phyloP scores from a whole-genome alignment of 106 monocot genomes.

The Alisma plantagoaquatica region DNA sequence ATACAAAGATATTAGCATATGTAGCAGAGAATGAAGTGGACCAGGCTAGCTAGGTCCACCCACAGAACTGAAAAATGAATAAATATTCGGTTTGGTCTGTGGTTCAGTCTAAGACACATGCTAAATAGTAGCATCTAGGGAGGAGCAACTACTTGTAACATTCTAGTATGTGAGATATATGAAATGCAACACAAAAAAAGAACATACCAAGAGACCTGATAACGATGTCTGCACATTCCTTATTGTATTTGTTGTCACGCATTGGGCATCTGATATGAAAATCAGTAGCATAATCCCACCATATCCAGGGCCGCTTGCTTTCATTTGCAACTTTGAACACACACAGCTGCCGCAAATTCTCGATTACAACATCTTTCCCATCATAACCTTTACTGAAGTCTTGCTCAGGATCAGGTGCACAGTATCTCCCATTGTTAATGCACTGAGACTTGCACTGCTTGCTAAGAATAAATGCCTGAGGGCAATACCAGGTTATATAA shows the following conservation, averaged over 20 bases:
- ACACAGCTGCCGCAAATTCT: conserved; percentile 91
- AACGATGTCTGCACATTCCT: conserved; percentile 82
- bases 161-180: background rate
- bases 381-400: conserved; percentile 94
- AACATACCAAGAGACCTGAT: conserved; percentile 81
- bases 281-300: conserved; percentile 99
- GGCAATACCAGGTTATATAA: conserved; percentile 99
- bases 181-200: background rate
- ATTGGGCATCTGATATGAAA: conserved; percentile 96
- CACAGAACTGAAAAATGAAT: too few relatives aligned
- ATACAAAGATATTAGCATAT: too few relatives aligned
- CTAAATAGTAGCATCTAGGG: too few relatives aligned
- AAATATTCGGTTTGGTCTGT: too few relatives aligned
- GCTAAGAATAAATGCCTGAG: conserved; percentile 70
- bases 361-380: conserved; percentile 92
- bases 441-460: conserved; percentile 98
- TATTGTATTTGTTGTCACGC: conserved; percentile 92
- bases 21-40: too few relatives aligned
- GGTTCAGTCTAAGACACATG: too few relatives aligned
- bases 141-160: too few relatives aligned
- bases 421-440: conserved; percentile 94
- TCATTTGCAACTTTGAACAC: conserved; percentile 85
- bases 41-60: too few relatives aligned
- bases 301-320: conserved; percentile 68
- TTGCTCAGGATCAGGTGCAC: conserved; percentile 96